Percentiles rank a stretch among this genome's conserved stretches.
Evolutionary conservation across 345 rosid species (phyloP).

Genomic region (Salix dunnii): DNA sequence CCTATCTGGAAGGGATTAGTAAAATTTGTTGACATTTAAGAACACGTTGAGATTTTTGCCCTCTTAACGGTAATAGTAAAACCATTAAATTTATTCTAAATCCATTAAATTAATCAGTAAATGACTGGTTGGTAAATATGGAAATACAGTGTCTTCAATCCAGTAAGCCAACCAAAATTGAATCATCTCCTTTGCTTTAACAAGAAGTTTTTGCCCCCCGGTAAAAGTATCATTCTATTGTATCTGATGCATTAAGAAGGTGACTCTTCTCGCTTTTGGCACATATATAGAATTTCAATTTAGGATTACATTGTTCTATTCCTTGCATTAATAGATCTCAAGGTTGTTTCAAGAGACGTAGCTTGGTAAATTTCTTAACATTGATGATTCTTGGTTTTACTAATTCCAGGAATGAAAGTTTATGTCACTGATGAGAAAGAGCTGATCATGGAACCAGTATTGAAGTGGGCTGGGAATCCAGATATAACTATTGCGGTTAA

Average conservation of each 20-base stretch:
- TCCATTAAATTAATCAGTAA: not conserved
- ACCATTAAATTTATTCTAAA: too few species aligned
- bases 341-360: not conserved
- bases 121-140: not conserved
- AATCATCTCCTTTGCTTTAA: not conserved
- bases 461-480: slow-evolving; percentile 41
- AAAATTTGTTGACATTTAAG: too few species aligned
- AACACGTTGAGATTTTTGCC: too few species aligned
- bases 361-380: not conserved
- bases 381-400: not conserved
- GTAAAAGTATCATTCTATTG: not conserved
- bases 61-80: not conserved
- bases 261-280: not conserved
- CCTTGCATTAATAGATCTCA: not conserved
- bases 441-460: slow-evolving; percentile 23
- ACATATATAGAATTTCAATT: not conserved
- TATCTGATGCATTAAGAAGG: not conserved
- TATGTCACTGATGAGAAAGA: slow-evolving; percentile 31
- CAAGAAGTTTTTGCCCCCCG: not conserved
- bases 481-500: slow-evolving; percentile 22
- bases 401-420: slow-evolving; percentile 29
- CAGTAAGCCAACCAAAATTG: not conserved
- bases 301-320: not conserved
- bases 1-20: too few species aligned
- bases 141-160: not conserved